A percentile compares a stretch with the other conserved stretches of the same genome.
Conservation (phyloP, 441 rosid species). For the Erodium trifolium region DNA sequence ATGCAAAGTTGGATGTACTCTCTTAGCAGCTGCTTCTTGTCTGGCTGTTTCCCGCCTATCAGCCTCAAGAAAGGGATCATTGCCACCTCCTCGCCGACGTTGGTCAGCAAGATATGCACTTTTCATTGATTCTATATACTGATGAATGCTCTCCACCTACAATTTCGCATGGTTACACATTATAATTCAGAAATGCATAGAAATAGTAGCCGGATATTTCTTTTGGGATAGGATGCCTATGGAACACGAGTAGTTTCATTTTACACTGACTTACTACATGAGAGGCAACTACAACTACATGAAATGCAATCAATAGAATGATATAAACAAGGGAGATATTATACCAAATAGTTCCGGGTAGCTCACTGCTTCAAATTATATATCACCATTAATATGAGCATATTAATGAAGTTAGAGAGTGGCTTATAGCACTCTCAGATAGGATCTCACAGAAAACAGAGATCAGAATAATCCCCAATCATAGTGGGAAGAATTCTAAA, state of each 20-base stretch:
- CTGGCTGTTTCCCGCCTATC: conserved; percentile 96
- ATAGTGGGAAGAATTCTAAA: neutral
- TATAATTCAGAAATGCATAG: neutral
- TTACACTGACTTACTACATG: neutral
- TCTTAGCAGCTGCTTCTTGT: conserved; percentile 93
- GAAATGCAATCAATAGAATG: conserved; percentile 1
- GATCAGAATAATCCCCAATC: neutral
- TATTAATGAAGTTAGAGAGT: neutral
- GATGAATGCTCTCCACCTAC: conserved; percentile 91
- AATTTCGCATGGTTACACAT: conserved; percentile 1
- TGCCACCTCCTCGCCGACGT: conserved; percentile 70
- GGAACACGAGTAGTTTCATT: neutral
- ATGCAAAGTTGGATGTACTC: conserved; percentile 93
- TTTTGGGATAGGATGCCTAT: neutral
- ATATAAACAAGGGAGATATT: neutral
- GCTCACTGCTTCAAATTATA: neutral
- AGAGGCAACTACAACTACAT: neutral
- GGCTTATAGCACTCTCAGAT: neutral
- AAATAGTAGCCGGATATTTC: conserved; percentile 3
- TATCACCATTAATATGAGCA: neutral
- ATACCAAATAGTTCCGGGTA: neutral
- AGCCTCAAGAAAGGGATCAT: conserved; percentile 94
- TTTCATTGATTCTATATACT: conserved; percentile 86
- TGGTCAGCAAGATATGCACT: conserved; percentile 86
- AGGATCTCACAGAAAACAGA: neutral